phyloP scores from a whole-genome alignment of 306 rosid genomes.

The Carpinus fangiana region DNA sequence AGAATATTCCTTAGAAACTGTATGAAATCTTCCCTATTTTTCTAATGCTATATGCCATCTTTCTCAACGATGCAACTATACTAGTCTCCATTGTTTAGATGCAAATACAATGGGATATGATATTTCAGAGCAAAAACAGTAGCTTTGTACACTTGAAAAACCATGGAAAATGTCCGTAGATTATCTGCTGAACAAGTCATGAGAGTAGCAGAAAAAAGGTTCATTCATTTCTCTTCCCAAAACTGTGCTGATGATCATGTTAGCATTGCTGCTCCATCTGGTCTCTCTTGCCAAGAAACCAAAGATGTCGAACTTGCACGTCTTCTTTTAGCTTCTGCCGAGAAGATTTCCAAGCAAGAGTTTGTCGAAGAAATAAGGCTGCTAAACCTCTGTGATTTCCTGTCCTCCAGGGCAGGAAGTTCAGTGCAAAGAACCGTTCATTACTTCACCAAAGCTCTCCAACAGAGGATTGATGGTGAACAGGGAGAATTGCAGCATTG shows the following conservation, averaged over 20 bases:
- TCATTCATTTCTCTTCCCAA: conserved; percentile 47
- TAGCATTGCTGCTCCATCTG: conserved; percentile 33
- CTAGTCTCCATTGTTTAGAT: too few relatives aligned
- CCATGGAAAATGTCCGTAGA: conserved; percentile 15
- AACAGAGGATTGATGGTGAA: conserved; percentile 51
- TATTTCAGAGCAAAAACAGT: too few relatives aligned
- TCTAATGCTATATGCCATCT: too few relatives aligned
- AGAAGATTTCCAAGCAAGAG: conserved; percentile 58
- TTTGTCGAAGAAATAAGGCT: conserved; percentile 45
- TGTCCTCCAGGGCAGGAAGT: conserved; percentile 42
- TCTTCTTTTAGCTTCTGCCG: conserved; percentile 60
- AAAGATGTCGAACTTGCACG: conserved; percentile 57
- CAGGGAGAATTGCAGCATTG: conserved; percentile 39
- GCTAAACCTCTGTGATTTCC: conserved; percentile 35
- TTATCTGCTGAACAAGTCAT: conserved; percentile 57
- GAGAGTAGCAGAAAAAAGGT: conserved; percentile 60
- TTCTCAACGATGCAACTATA: too few relatives aligned
- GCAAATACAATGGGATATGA: too few relatives aligned
- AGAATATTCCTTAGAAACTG: too few relatives aligned
- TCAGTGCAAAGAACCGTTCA: conserved; percentile 48
- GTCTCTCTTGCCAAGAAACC: conserved; percentile 48
- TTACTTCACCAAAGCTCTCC: conserved; percentile 59
- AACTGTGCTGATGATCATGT: conserved; percentile 39
- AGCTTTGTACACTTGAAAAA: too few relatives aligned
- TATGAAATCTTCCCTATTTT: too few relatives aligned